Evolutionary conservation across 139 green algal species (phyloP).

Genomic region (Yamagishiella unicocca): DNA sequence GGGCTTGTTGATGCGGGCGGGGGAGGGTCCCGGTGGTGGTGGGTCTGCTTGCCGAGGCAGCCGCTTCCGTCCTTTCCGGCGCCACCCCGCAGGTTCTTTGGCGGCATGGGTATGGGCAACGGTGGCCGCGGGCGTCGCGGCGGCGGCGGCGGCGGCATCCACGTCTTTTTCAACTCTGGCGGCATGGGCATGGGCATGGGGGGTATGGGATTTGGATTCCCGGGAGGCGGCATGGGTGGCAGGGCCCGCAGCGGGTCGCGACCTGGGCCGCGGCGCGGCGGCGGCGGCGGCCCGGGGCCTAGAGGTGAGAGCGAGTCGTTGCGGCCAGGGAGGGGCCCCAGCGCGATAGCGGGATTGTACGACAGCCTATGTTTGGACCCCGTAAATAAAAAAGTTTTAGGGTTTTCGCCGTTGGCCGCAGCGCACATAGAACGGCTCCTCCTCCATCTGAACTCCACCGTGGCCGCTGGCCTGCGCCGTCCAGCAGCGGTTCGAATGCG

Average conservation of each 20-base stretch:
- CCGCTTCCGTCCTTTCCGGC: neutral
- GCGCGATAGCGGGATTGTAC: no score
- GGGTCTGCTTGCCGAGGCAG: neutral
- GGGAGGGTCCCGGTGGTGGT: neutral
- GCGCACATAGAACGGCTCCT: no score
- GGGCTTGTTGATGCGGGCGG: neutral
- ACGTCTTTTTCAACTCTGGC: conserved; percentile 1
- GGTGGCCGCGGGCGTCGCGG: neutral
- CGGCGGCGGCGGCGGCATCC: neutral
- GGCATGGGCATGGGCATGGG: neutral
- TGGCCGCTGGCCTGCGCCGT: no score
- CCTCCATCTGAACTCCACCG: no score
- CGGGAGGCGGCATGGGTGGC: neutral
- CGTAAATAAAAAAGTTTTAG: no score
- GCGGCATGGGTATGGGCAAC: conserved; percentile 43
- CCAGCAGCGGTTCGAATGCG: no score
- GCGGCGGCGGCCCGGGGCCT: neutral
- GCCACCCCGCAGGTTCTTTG: conserved; percentile 34
- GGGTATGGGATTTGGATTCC: neutral
- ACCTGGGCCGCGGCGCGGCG: neutral
- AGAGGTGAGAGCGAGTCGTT: no score
- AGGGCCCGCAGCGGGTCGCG: neutral
- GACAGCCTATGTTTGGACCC: no score
- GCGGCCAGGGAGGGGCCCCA: no score
- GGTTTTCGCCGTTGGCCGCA: no score